A percentile compares a stretch with the other conserved stretches of the same genome.
These are phyloP conservation scores for Tetrahymena borealis DNA, from an alignment of 73 alveolate genomes.

Conservation along the genomic window DNA sequence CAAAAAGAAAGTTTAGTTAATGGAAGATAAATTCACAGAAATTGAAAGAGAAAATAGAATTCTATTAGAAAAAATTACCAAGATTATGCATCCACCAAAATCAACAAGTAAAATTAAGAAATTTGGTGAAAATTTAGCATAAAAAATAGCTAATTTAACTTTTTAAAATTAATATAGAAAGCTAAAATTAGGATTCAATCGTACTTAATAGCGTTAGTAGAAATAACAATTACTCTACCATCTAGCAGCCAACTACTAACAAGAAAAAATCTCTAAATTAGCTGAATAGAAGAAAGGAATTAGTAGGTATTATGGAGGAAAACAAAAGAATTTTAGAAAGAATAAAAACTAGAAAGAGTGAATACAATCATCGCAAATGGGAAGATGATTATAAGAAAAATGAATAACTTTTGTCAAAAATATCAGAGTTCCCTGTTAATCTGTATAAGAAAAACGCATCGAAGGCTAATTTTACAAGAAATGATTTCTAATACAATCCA, in stretches of 20 bases:
- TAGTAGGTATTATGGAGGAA: not conserved
- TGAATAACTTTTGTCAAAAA: not conserved
- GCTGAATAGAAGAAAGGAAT: not conserved
- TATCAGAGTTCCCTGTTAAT: not conserved
- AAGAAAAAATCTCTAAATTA: not conserved
- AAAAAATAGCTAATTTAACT: too few species aligned
- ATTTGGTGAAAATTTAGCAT: too few species aligned
- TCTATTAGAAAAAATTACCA: conserved; percentile 55
- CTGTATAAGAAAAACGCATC: not conserved
- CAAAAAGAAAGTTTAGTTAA: not conserved
- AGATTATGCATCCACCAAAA: conserved; percentile 29
- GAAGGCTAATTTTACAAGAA: not conserved
- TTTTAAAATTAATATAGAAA: not conserved
- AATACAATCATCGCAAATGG: not conserved
- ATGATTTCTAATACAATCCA: not conserved
- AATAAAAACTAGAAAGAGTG: not conserved
- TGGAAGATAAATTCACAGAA: conserved; percentile 49
- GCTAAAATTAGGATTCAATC: not conserved
- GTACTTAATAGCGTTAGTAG: not conserved
- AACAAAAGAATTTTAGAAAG: not conserved
- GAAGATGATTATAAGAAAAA: not conserved
- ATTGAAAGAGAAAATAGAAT: conserved; percentile 66
- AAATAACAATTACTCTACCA: not conserved
- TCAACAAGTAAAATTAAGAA: not conserved
- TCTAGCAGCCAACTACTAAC: not conserved